Evolutionary conservation across 2,329 filamentous ascomycete genomes (phyloP).

Genomic region (Boeremia lycopersici): DNA sequence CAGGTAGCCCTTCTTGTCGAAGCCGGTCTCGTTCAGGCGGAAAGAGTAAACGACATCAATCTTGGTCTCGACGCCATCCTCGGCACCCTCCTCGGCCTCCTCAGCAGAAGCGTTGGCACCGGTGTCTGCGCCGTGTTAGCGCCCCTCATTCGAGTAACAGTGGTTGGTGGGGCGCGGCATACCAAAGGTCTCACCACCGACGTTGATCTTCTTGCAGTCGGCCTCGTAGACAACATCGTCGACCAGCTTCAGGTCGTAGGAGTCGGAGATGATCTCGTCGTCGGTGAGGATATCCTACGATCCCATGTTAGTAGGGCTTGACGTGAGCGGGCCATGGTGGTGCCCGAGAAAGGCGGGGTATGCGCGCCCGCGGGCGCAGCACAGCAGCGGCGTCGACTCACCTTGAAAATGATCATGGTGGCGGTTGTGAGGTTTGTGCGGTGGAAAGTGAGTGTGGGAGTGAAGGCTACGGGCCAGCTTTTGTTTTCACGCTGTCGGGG

Average conservation of each 20-base stretch:
- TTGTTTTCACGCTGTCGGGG: constrained; percentile 8
- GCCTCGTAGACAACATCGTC: constrained; percentile 85
- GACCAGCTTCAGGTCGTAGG: constrained; percentile 80
- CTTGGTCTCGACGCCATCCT: constrained; percentile 74
- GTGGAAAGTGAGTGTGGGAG: constrained; percentile 16
- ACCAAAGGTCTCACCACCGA: constrained; percentile 77
- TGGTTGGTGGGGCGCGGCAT: constrained; percentile 17
- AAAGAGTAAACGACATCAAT: constrained; percentile 95
- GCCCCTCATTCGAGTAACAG: neutral
- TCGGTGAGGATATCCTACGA: constrained; percentile 81
- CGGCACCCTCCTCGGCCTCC: constrained; percentile 76
- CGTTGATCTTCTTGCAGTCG: constrained; percentile 87
- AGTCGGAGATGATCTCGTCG: constrained; percentile 98
- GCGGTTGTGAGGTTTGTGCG: constrained; percentile 23
- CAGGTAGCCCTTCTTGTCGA: constrained; percentile 89
- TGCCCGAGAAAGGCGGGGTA: constrained; percentile 33
- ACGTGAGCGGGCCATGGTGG: constrained; percentile 19
- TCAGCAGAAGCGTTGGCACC: constrained; percentile 98
- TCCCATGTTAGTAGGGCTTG: constrained; percentile 20
- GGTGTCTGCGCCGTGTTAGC: constrained; percentile 63
- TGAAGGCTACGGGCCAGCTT: neutral
- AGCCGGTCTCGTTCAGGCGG: constrained; percentile 77
- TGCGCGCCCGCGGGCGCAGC: constrained; percentile 28
- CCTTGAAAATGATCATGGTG: constrained; percentile 66
- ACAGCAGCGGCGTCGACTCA: constrained; percentile 35